Evolutionary conservation across 148 eudicot genomes (phyloP).

Genomic region (Bassia scoparia): DNA sequence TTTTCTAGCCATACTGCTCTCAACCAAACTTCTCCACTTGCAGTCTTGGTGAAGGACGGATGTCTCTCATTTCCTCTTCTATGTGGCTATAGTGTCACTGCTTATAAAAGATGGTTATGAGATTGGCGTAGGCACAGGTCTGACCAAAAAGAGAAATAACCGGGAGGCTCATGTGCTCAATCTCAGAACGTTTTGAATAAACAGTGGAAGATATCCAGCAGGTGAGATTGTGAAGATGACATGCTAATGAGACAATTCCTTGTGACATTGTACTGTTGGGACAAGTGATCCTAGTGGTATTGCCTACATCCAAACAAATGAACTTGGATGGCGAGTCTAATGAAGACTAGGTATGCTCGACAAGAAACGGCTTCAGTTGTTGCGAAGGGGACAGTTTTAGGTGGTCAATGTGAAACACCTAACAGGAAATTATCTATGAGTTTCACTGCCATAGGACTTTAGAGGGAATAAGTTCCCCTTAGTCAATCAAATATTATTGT

Average conservation of each 20-base stretch:
- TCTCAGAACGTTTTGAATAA: constrained; percentile 49
- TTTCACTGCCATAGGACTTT: constrained; percentile 86
- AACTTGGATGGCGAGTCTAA: constrained; percentile 97
- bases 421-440: constrained; percentile 91
- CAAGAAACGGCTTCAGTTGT: constrained; percentile 74
- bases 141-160: constrained; percentile 80
- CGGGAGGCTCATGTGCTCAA: constrained; percentile 70
- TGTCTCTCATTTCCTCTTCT: constrained; percentile 88
- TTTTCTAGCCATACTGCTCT: constrained; percentile 78
- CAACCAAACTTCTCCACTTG: constrained; percentile 96
- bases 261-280: constrained; percentile 79
- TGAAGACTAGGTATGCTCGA: constrained; percentile 92
- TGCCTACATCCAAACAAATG: constrained; percentile 94
- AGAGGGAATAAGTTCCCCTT: constrained; percentile 62
- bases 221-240: constrained; percentile 88
- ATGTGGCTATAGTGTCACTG: constrained; percentile 83
- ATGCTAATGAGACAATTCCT: constrained; percentile 72
- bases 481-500: constrained; percentile 87
- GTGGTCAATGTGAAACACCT: constrained; percentile 91
- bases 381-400: constrained; percentile 52
- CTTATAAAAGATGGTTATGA: constrained; percentile 95
- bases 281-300: constrained; percentile 88
- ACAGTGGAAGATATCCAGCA: constrained; percentile 73
- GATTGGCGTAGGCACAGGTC: constrained; percentile 97
- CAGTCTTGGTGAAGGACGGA: constrained; percentile 92